phyloP scores from a whole-genome alignment of 805 yeast genomes.

The Lipomyces sp. region DNA sequence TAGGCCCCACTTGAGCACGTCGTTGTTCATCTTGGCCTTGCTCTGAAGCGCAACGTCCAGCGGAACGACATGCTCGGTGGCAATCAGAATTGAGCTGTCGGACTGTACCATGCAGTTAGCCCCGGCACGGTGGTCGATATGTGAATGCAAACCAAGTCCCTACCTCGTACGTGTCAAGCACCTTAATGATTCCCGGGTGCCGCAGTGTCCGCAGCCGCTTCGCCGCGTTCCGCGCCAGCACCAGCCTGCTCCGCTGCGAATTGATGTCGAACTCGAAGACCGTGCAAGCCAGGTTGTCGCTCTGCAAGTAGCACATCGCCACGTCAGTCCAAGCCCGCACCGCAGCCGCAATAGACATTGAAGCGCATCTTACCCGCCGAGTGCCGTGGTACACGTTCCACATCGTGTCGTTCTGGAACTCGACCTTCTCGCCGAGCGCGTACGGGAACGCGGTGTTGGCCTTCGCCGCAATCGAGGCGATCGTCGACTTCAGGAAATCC shows the following conservation, averaged over 20 bases:
- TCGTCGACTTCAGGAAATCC: constrained; percentile 36
- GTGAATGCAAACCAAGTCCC: not conserved
- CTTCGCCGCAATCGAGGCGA: constrained; percentile 30
- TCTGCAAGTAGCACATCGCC: constrained; percentile 34
- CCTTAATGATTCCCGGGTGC: constrained; percentile 65
- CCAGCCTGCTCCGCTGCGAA: constrained; percentile 35
- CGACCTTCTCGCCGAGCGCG: constrained; percentile 32
- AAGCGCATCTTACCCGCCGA: constrained; percentile 36
- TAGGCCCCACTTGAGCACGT: constrained; percentile 53
- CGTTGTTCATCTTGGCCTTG: constrained; percentile 27
- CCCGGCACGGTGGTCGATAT: too few relatives aligned
- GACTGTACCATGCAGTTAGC: constrained; percentile 30
- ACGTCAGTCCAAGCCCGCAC: not conserved
- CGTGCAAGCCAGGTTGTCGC: constrained; percentile 51
- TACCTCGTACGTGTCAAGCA: constrained; percentile 59
- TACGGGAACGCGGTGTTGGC: constrained; percentile 35
- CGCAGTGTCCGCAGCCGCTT: constrained; percentile 54
- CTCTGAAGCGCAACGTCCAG: constrained; percentile 43
- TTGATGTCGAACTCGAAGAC: constrained; percentile 61
- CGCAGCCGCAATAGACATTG: not conserved
- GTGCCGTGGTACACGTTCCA: constrained; percentile 67
- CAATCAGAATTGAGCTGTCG: constrained; percentile 54
- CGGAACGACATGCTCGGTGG: constrained; percentile 67
- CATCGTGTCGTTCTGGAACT: constrained; percentile 39
- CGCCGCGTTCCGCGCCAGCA: constrained; percentile 47